A percentile compares a stretch with the other conserved stretches of the same genome.
These are phyloP conservation scores for Westerdykella aurantiaca DNA, from an alignment of 2,329 filamentous ascomycete species.

Conservation along the genomic window DNA sequence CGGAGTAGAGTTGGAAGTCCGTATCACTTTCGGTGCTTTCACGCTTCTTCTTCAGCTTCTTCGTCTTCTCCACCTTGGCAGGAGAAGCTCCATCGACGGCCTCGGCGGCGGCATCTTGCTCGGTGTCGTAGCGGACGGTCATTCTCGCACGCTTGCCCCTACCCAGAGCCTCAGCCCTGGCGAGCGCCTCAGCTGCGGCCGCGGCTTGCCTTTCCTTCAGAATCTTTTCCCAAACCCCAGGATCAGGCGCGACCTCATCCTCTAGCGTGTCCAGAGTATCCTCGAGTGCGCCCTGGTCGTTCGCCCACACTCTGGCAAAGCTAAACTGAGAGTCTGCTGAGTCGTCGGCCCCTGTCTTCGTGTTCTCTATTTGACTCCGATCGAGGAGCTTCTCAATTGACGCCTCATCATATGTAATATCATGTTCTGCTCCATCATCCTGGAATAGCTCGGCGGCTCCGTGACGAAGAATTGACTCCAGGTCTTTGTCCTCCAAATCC, in stretches of 20 bases:
- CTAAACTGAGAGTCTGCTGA: constrained; percentile 76
- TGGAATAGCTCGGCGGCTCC: constrained; percentile 83
- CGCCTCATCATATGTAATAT: constrained; percentile 74
- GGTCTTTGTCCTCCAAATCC: constrained; percentile 70
- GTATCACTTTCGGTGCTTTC: constrained; percentile 43
- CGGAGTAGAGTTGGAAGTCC: constrained; percentile 43
- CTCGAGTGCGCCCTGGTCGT: constrained; percentile 64
- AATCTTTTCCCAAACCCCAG: constrained; percentile 84
- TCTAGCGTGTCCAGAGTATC: constrained; percentile 55
- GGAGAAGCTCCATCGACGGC: constrained; percentile 17
- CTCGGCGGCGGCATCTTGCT: constrained; percentile 15
- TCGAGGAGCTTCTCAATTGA: constrained; percentile 91
- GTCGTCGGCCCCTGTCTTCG: constrained; percentile 56
- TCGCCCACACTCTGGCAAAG: constrained; percentile 87
- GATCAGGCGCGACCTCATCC: constrained; percentile 53
- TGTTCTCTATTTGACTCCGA: constrained; percentile 72
- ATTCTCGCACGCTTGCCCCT: constrained; percentile 71
- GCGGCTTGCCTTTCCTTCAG: constrained; percentile 74
- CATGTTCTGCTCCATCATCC: constrained; percentile 61
- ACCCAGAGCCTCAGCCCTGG: constrained; percentile 70
- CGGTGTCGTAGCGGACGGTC: constrained; percentile 45
- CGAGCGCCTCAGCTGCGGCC: constrained; percentile 63
- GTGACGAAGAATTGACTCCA: constrained; percentile 82
- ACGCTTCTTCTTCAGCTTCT: constrained; percentile 23
- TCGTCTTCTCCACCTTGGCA: constrained; percentile 24